Conservation (phyloP, 371 early-diverging fungal species). For the Circinella minor region DNA sequence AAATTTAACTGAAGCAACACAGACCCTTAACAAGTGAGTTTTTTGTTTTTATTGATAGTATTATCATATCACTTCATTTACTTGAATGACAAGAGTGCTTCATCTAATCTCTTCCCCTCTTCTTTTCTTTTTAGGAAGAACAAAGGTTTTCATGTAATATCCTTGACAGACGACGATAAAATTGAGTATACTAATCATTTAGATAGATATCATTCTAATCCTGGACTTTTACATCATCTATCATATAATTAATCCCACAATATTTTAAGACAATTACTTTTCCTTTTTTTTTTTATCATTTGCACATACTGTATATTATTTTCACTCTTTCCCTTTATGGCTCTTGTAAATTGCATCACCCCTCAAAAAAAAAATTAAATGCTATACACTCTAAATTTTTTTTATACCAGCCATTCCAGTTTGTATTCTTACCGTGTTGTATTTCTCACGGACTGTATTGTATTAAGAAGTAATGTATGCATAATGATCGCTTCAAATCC, state of each 20-base stretch:
- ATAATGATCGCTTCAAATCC: too few relatives aligned
- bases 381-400: too few relatives aligned
- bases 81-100: constrained; percentile 10
- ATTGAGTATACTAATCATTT: constrained; percentile 36
- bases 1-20: constrained; percentile 67
- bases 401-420: too few relatives aligned
- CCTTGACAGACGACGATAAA: constrained; percentile 33
- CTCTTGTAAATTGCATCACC: background rate
- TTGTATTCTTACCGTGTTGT: too few relatives aligned
- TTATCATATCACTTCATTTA: background rate
- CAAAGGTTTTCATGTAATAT: constrained; percentile 26
- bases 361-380: too few relatives aligned
- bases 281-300: background rate
- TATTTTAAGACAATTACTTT: background rate
- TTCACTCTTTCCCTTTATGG: background rate
- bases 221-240: constrained; percentile 18
- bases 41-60: background rate
- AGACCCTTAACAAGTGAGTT: constrained; percentile 51
- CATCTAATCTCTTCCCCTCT: too few relatives aligned
- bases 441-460: too few relatives aligned
- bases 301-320: background rate
- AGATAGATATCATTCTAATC: constrained; percentile 39
- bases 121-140: constrained; percentile 21
- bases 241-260: background rate
- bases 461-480: too few relatives aligned